These are phyloP conservation scores for Globisporangium takayamanum DNA, from an alignment of 352 stramenopile species.

Conservation along the genomic window DNA sequence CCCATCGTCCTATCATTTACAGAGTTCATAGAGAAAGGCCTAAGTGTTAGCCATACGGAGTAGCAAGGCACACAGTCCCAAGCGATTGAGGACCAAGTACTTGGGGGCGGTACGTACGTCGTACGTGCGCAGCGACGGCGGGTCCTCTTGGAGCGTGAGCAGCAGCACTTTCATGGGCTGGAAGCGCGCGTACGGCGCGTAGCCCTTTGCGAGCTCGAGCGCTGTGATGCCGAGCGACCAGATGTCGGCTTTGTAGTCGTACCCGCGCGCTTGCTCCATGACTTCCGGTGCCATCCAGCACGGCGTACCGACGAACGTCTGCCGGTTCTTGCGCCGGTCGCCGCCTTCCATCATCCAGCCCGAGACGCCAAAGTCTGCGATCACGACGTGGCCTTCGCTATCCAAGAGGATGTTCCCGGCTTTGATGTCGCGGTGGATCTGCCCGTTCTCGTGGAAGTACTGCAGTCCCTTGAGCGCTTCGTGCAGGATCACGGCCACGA, in stretches of 20 bases:
- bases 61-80: slow-evolving; percentile 2
- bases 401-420: slow-evolving; percentile 96
- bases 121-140: slow-evolving; percentile 88
- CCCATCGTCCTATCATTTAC: slow-evolving; percentile 58
- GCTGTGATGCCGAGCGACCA: slow-evolving; percentile 99
- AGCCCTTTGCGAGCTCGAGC: slow-evolving; percentile 97
- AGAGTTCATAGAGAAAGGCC: not conserved
- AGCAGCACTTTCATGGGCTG: slow-evolving; percentile 98
- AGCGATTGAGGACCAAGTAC: not conserved
- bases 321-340: slow-evolving; percentile 89
- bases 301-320: slow-evolving; percentile 98
- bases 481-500: slow-evolving; percentile 96
- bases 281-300: slow-evolving; percentile 95
- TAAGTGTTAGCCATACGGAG: not conserved
- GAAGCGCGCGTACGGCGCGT: slow-evolving; percentile 97
- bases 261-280: slow-evolving; percentile 88
- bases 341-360: slow-evolving; percentile 97
- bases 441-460: slow-evolving; percentile 98
- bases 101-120: slow-evolving; percentile 41
- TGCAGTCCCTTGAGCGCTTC: slow-evolving; percentile 95
- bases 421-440: slow-evolving; percentile 99
- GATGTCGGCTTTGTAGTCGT: slow-evolving; percentile 98
- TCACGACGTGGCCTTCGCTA: slow-evolving; percentile 92
- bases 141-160: slow-evolving; percentile 95
- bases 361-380: slow-evolving; percentile 98